Base-by-base conservation (phyloP, 768 basidiomycete genomes). In the Russula ochroleuca region DNA sequence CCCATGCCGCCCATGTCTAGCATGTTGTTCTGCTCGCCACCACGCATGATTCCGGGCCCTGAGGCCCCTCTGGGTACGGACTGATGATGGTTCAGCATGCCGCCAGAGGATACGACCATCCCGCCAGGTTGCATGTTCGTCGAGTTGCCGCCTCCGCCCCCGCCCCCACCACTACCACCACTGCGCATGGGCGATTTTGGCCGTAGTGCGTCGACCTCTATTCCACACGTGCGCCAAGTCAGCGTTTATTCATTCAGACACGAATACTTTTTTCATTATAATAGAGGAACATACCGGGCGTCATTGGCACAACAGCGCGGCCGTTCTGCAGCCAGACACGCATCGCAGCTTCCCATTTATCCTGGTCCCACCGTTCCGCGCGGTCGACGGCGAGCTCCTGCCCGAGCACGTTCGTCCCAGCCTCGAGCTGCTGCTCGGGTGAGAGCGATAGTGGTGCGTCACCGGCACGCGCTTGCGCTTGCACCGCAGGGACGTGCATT, bases 131-230 rank as follows among this genome's bases (percentile, higher is more conserved):
- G 53, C 31, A 35, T 57, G 14, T 23, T 54, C 23, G 53, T 28
- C 6, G 35, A 35, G 53, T 68, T 63, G 56, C 68, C 52, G 1
- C 61, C 61, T 15, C 23, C 28, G 64, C 67, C n/a, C 3, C 28
- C 43, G 4, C 31, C 41, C n/a, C 77, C 74, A 9, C 73, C 70
- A 21, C 43, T n/a, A n/a, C 28, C 28, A 23, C 78, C 75, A 13
- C 73, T 70, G 51, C 85, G 78, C 25, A 86, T 78, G 10, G 94
- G 93, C 1, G 92, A 94, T 72, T 95, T 94, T 0, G 92, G 93
- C 19, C 93, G 80, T 19, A 96, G 78, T 0, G 82, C 80, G 59
- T 96, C 92, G 68, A 96, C 92, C 68, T 95, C 93, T 73, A 69
- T 47, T 25, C 3, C 11, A 15, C 13, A 25, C 13, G 25, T 49